Evolutionary conservation across 2,329 filamentous ascomycete genomes (phyloP), one percentile per base, ranked within the genome.

Genomic region (Orbilia ellipsospora): DNA sequence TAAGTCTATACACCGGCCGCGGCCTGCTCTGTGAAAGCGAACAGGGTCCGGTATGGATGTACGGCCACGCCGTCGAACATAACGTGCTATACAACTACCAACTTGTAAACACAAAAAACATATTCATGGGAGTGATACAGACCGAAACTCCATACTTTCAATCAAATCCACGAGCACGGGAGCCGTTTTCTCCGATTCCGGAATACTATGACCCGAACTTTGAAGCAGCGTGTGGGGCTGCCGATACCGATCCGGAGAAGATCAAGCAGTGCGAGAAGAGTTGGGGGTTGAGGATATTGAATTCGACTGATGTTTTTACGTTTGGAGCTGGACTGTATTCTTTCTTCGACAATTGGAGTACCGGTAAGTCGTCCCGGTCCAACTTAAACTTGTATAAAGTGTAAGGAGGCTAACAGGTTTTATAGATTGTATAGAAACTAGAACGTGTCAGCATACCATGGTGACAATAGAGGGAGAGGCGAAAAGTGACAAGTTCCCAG

Each of bases 61-160:
- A 85, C 59, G 86, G 85, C 26, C 85, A 85, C 1, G 83, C 83
- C 0, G 85, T 84, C 26, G 86, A 88, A 80, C 86, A 88, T 80
- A 85, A 85, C 81, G 82, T 83, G 2, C 80, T 88, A 42, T 88
- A 88, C 80, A 94, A 97, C 85, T 97, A 96, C 85, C 91, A 96
- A 83, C 84, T 97, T 80, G 84, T 87, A 80, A 90, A 90, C 77
- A 92, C 93, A 1, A 86, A 88, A 80, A 90, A 94, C 80, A 86
- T 96, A 77, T 96, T 91, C 84, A 90, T 96, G 87, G 90, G 88
- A 10, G 84, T 92, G 60, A 92, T 96, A 80, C 94, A 97, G 84
- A 92, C 92, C 2, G 94, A 97, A 84, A 97, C 93, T 4, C 91
- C 93, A 26, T 84, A 88, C 77, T 86, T 86, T 79, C 84, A 86